phyloP scores from a whole-genome alignment of 208 protist genomes.

The Crithidia bombi region DNA sequence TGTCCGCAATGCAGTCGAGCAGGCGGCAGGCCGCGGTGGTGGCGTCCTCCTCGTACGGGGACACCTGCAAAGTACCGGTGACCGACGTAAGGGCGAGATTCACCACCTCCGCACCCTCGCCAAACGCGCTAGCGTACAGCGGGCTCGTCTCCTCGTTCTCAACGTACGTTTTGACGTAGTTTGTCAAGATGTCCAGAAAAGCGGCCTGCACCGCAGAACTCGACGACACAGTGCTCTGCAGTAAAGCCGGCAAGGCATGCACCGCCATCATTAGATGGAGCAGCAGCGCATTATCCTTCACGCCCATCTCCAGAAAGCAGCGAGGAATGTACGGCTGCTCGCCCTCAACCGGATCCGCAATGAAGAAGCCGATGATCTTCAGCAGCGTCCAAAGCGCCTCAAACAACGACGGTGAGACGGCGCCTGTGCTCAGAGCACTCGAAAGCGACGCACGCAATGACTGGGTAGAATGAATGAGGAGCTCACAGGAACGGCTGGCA shows the following conservation, averaged over 20 bases:
- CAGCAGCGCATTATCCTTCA: slow-evolving; percentile 21
- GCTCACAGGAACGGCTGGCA: slow-evolving; percentile 25
- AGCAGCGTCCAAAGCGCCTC: slow-evolving; percentile 72
- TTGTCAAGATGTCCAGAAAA: slow-evolving; percentile 51
- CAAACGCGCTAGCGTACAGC: slow-evolving; percentile 43
- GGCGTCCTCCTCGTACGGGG: slow-evolving; percentile 66
- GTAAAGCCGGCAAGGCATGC: slow-evolving; percentile 24
- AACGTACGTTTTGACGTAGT: slow-evolving; percentile 69
- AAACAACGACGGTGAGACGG: slow-evolving; percentile 16
- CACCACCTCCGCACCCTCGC: slow-evolving; percentile 44
- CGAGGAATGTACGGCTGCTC: slow-evolving; percentile 76
- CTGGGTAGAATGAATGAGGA: slow-evolving; percentile 19
- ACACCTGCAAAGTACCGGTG: slow-evolving; percentile 28
- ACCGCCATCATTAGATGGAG: slow-evolving; percentile 38
- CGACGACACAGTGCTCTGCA: slow-evolving; percentile 28
- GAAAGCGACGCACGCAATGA: slow-evolving; percentile 7
- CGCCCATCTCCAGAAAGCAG: slow-evolving; percentile 54
- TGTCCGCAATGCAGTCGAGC: slow-evolving; percentile 58
- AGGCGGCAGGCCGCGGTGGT: slow-evolving; percentile 49
- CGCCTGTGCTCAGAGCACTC: not conserved
- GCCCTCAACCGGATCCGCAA: slow-evolving; percentile 69
- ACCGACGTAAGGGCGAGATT: slow-evolving; percentile 46
- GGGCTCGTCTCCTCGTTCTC: slow-evolving; percentile 34
- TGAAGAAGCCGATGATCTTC: slow-evolving; percentile 59
- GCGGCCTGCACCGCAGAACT: slow-evolving; percentile 71